Base-by-base conservation (phyloP, 2,329 filamentous ascomycete genomes). In the Chaetomium olivaceum region DNA sequence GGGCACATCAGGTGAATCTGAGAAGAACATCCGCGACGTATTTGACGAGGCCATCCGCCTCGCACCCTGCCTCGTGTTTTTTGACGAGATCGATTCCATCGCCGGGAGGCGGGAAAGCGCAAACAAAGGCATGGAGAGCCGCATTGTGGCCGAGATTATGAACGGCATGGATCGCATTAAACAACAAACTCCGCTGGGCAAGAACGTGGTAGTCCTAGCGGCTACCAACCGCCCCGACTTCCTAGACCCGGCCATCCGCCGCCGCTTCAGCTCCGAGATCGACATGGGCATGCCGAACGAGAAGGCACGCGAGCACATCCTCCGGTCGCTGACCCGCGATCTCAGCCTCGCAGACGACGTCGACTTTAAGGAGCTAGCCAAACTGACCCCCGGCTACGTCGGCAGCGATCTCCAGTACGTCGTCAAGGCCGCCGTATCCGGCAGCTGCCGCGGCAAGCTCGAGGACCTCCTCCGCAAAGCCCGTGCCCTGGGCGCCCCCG, bases 81-180 rank as follows among this genome's bases (percentile, higher is more conserved):
- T 98, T 64, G 93, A 97, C 71, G 90, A 97, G 71, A 91, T 98
- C 61, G 93, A 99, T 76, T 89, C 90, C 4, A 95, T 98, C 72
- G 91, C 93, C 58, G 91, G 91, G 0, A 96, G 96, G 76, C 84
- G 91, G 63, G 92, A 96, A 68, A 91, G 87, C 62, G 88, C 90
- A 1, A 91, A 95, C 73, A 89, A 90, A 73, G 92, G 97, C 70
- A 94, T 96, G 87, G 93, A 97, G 75, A 91, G 92, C 74, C 83
- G 93, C 61, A 95, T 96, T 68, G 89, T 96, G 14, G 87, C 88
- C 0, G 91, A 96, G 74, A 87, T 98, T 69, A 81, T 92, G 63
- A 89, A 90, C 23, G 96, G 93, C 64, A 96, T 98, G 90, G 91
- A 93, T 73, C 89, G 91, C 63, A 82, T 98, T 46, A 81, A 90